Percentiles rank a stretch among this genome's conserved stretches.
These are phyloP conservation scores for Aspergillus pseudotamarii DNA, from an alignment of 2,329 filamentous ascomycete genomes.

Conservation along the genomic window DNA sequence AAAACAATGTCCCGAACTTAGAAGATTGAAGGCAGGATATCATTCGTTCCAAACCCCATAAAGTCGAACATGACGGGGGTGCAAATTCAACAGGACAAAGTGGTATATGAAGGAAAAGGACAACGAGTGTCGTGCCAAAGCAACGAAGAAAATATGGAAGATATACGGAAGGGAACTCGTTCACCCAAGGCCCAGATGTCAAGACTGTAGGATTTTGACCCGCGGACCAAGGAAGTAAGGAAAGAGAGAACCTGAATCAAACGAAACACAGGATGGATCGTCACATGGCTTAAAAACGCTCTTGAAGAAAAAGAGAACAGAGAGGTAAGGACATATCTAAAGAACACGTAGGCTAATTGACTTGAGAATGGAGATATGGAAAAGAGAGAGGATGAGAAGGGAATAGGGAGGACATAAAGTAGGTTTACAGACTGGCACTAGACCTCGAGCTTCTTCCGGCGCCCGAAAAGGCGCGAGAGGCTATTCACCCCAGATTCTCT, in stretches of 20 bases:
- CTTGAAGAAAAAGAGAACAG: constrained; percentile 5
- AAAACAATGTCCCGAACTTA: not conserved
- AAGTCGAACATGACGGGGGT: not conserved
- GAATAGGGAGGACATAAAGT: constrained; percentile 8
- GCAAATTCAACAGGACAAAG: constrained; percentile 1
- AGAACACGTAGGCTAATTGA: constrained; percentile 14
- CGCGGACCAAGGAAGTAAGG: constrained; percentile 1
- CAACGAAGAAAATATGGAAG: not conserved
- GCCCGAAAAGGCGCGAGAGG: constrained; percentile 40
- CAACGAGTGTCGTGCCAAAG: not conserved
- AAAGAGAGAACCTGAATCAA: not conserved
- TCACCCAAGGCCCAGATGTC: constrained; percentile 18
- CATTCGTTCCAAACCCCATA: not conserved
- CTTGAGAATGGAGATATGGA: constrained; percentile 13
- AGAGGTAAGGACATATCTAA: not conserved
- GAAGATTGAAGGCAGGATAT: not conserved
- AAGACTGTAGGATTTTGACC: constrained; percentile 8
- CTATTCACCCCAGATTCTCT: constrained; percentile 13
- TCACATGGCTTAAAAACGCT: constrained; percentile 20
- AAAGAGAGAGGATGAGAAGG: not conserved
- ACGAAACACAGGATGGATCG: constrained; percentile 21
- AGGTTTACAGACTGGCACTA: constrained; percentile 4
- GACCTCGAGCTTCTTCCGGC: constrained; percentile 34
- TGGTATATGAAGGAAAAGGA: constrained; percentile 10
- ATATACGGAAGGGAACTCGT: constrained; percentile 7